Evolutionary conservation across 108 stramenopile genomes (phyloP), one percentile per base, ranked within the genome.

Genomic region (Skeletonema marinoi): DNA sequence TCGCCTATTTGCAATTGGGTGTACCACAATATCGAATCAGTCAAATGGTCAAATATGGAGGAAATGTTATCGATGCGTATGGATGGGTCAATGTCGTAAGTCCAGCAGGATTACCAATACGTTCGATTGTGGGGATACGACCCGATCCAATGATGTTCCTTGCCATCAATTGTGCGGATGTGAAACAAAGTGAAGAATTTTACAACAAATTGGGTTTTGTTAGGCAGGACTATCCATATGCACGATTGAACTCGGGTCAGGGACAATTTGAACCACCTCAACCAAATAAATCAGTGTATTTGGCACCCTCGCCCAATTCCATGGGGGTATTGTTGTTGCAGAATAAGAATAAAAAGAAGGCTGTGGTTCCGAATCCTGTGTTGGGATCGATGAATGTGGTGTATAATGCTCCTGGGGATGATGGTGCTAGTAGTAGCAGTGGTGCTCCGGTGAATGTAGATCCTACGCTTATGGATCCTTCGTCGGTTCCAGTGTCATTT

Each of bases 121-220:
- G 94, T 44, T 88, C 88, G 3, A 90, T 95, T 78, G 88, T 95
- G 14, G 94, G 94, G 6, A 88, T 92, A 25, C 68, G 83, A 1
- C 86, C 92, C 8, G 94, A 95, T 78, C 94, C 94, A 1, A 92
- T 95, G 17, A 95, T 95, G 94, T 87, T 93, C 74, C 73, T 93
- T 16, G 94, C 94, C 3, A 74, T 95, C 66, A 90, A 92, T 74
- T 91, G 89, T 74, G 70, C 66, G 10, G 83, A 89, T 77, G 88
- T 93, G 7, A 70, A 70, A n/a, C 75, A 80, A 51, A 89, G 88
- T 48, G 75, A 79, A 65, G 89, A 88, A 51, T 95, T 90, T 73
- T 95, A 73, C 60, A 70, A 82, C 68, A 80, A 84, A 62, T 66
- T 95, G 60, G 93, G 93, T 17, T 92, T 95, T 74, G 78, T 85